Evolutionary conservation across 1,284 basidiomycete species (phyloP), one percentile per base, ranked within the genome.

Genomic region (Tilletia caries): DNA sequence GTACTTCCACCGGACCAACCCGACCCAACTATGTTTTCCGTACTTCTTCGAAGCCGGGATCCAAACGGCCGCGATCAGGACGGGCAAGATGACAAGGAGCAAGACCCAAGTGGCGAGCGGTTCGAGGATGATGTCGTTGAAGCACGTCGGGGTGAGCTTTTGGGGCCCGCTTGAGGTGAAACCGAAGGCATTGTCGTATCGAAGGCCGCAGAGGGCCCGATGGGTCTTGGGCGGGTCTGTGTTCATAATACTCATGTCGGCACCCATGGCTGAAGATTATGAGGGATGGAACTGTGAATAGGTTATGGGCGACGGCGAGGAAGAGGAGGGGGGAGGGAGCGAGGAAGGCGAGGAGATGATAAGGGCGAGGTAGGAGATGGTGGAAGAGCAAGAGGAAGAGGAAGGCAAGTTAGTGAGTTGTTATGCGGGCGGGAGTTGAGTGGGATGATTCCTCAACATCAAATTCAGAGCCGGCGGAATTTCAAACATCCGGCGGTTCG

Each of bases 101-200:
- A 75, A 48, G 33, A 73, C 41, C 76, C 75, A 78, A 2, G 73
- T 73, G 25, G 75, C 75, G 27, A 78, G 65, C 1, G 76, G 76
- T 25, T 72, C 75, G 29, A 78, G 70, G 18, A 78, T 69, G 2
- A 74, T 74, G 48, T 78, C 76, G 67, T 75, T 71, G 67, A 78
- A 76, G 75, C 76, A 78, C 12, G 72, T 76, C 23, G 68, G 68
- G 2, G 73, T 72, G 23, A 75, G 60, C 46, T 70, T 67, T 23
- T 52, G 43, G 15, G 60, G 29, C 64, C 60, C 43, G 64, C 54
- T 43, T 15, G 74, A 75, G 8, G 69, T 68, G 48, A 77, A 75
- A 12, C 15, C 15, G 32, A 62, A 29, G 18, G 33, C 58, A 23
- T 62, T 62, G 58, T 62, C 58, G 58, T 33, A 62, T 18, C 58